These are phyloP conservation scores for Eimeria tenella DNA, from an alignment of 169 alveolate genomes.

Conservation along the genomic window DNA sequence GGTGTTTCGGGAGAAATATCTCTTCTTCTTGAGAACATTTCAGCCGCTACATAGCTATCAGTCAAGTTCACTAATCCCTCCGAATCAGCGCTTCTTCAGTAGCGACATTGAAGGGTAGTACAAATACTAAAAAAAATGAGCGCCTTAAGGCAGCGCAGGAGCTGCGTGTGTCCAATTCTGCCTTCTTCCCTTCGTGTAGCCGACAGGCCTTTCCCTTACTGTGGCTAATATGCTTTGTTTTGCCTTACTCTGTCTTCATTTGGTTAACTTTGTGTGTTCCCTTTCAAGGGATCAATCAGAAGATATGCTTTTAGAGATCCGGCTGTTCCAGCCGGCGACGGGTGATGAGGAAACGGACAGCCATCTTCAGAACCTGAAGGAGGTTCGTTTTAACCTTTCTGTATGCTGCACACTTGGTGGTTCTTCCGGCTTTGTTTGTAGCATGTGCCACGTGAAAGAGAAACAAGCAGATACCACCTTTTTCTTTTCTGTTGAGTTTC, in stretches of 20 bases:
- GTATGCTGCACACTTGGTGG: neutral
- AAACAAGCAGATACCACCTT: neutral
- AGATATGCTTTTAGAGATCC: slow-evolving; percentile 85
- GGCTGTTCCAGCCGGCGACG: slow-evolving; percentile 85
- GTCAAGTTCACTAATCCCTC: too few species aligned
- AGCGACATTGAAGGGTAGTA: too few species aligned
- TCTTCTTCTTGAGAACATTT: neutral
- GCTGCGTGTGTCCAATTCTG: too few species aligned
- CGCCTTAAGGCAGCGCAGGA: too few species aligned
- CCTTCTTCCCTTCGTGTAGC: too few species aligned
- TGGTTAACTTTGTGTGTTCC: neutral
- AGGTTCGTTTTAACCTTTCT: slow-evolving; percentile 72
- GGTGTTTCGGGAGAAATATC: neutral
- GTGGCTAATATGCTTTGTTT: neutral
- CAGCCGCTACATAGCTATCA: too few species aligned
- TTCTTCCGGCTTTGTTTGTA: neutral
- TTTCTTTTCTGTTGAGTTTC: neutral
- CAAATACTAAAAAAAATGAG: too few species aligned
- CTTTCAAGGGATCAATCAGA: slow-evolving; percentile 67
- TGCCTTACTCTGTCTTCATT: neutral
- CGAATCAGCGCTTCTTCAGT: too few species aligned
- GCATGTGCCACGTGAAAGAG: neutral
- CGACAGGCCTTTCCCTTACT: neutral
- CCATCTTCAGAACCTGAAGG: slow-evolving; percentile 84
- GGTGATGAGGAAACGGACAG: slow-evolving; percentile 86